phyloP scores from a whole-genome alignment of 768 basidiomycete genomes.

The Tubosaeta sp. region DNA sequence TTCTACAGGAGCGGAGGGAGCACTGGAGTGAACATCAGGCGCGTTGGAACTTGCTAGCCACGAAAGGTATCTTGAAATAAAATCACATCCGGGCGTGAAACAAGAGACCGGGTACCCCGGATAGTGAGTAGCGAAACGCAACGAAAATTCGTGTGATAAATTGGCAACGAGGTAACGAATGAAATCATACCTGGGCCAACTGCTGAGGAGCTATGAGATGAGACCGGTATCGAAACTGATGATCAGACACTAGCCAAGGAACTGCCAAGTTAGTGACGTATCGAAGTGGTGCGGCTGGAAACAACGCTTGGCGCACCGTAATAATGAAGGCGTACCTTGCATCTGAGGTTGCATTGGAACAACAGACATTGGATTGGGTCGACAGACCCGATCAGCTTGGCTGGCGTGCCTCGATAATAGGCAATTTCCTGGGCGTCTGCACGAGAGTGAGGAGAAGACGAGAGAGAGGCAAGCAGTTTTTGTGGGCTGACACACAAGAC shows the following conservation, averaged over 20 bases:
- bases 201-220: slow-evolving; percentile 47
- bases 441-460: background rate
- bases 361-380: slow-evolving; percentile 35
- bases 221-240: slow-evolving; percentile 60
- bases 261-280: slow-evolving; percentile 37
- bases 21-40: slow-evolving; percentile 49
- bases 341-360: slow-evolving; percentile 47
- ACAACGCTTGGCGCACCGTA: slow-evolving; percentile 32
- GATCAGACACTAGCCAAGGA: slow-evolving; percentile 52
- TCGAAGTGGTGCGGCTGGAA: background rate
- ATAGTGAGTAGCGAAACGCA: slow-evolving; percentile 61
- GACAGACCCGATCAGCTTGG: slow-evolving; percentile 19
- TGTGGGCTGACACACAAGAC: background rate
- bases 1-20: slow-evolving; percentile 37
- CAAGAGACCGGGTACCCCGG: slow-evolving; percentile 66
- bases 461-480: background rate
- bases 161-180: slow-evolving; percentile 54
- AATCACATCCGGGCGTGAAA: slow-evolving; percentile 49
- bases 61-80: slow-evolving; percentile 41
- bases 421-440: background rate
- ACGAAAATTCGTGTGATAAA: slow-evolving; percentile 50
- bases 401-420: background rate
- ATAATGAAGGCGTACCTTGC: slow-evolving; percentile 56
- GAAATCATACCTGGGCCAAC: slow-evolving; percentile 39
- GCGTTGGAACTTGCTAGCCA: slow-evolving; percentile 58